Evolutionary conservation across 768 basidiomycete species (phyloP).

Genomic region (Panellus pusillus): DNA sequence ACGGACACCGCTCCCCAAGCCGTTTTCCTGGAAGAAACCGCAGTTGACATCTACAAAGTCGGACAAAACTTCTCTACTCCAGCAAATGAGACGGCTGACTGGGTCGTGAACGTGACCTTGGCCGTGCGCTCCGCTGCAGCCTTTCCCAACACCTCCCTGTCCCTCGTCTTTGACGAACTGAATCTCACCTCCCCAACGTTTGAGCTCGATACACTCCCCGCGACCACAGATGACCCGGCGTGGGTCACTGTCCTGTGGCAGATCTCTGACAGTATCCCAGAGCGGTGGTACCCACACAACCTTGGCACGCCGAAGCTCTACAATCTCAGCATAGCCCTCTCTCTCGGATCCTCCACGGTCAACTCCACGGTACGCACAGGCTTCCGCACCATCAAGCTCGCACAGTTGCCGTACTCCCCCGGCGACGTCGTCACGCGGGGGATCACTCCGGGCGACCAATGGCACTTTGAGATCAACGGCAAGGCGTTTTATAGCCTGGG

Average conservation of each 20-base stretch:
- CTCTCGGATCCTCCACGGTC: conserved; percentile 28
- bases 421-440: conserved; percentile 45
- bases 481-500: conserved; percentile 55
- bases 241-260: conserved; percentile 46
- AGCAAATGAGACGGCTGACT: conserved; percentile 49
- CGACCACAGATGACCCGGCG: conserved; percentile 29
- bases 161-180: conserved; percentile 49
- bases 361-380: conserved; percentile 49
- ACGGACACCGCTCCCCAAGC: conserved; percentile 24
- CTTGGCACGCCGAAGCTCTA: conserved; percentile 57
- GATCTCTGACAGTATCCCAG: conserved; percentile 44
- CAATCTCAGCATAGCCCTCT: conserved; percentile 46
- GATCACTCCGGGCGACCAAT: conserved; percentile 60
- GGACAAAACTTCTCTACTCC: conserved; percentile 46
- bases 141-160: conserved; percentile 36
- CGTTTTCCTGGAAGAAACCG: conserved; percentile 51
- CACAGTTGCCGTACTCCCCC: conserved; percentile 47
- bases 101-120: conserved; percentile 56
- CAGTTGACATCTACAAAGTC: conserved; percentile 55
- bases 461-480: conserved; percentile 62
- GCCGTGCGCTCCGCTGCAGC: conserved; percentile 43
- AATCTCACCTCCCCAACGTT: conserved; percentile 38
- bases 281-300: conserved; percentile 57
- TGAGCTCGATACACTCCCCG: conserved; percentile 23
- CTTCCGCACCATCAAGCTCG: conserved; percentile 58